Conservation (phyloP, 257 asterid genomes). For the Solanum chiquidenum region DNA sequence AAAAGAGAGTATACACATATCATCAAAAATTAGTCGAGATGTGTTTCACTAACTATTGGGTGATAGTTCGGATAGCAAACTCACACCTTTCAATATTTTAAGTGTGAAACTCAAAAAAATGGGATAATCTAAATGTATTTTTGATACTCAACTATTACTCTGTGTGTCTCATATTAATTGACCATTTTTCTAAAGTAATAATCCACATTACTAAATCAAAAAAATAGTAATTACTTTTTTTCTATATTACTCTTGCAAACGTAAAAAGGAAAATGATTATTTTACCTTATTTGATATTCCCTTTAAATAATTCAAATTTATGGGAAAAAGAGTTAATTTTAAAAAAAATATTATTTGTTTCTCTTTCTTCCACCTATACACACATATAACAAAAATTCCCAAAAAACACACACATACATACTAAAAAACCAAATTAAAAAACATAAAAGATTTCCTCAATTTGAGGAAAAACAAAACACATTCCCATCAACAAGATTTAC, state of each 20-base stretch:
- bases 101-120: background rate
- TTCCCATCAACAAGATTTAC: background rate
- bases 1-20: background rate
- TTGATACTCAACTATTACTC: background rate
- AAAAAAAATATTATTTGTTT: background rate
- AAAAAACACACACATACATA: background rate
- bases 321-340: background rate
- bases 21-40: too few species aligned
- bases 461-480: background rate
- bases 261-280: background rate
- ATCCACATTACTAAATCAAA: background rate
- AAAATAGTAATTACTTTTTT: too few species aligned
- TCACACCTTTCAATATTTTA: background rate
- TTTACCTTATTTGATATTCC: background rate
- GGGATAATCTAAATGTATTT: too few species aligned
- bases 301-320: background rate
- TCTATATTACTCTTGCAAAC: background rate
- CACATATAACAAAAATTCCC: background rate
- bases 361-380: background rate
- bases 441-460: background rate
- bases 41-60: too few species aligned
- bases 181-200: too few species aligned
- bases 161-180: accelerated
- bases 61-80: accelerated
- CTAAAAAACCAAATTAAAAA: background rate